A percentile compares a stretch with the other conserved stretches of the same genome.
Conservation (phyloP, 495 filamentous ascomycete species). For the Usnea hakonensis region DNA sequence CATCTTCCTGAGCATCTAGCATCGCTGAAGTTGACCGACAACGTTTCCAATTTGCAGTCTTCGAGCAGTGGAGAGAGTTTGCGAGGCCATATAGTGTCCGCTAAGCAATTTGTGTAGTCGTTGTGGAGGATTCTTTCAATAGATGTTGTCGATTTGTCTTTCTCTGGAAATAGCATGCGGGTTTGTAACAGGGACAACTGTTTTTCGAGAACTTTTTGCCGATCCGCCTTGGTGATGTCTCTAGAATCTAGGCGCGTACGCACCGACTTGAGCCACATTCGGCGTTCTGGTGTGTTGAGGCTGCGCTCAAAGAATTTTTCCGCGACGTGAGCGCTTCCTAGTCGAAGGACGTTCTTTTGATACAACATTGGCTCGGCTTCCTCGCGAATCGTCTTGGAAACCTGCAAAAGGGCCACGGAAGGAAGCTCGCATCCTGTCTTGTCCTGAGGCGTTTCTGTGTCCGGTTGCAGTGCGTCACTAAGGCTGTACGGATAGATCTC, state of each 20-base stretch:
- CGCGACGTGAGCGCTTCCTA: neutral
- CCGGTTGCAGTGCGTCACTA: neutral
- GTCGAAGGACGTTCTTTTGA: neutral
- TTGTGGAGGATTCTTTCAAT: neutral
- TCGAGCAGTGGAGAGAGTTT: neutral
- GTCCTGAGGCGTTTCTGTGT: neutral
- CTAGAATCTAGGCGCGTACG: neutral
- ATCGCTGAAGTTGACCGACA: too few species aligned
- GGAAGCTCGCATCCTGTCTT: neutral
- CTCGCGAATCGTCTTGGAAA: neutral
- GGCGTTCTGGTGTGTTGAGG: neutral
- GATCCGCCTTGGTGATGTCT: neutral
- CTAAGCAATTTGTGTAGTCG: neutral
- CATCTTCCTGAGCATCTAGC: too few species aligned
- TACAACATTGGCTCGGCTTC: constrained; percentile 2
- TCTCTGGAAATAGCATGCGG: neutral
- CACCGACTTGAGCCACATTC: neutral
- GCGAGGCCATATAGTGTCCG: neutral
- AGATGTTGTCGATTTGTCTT: neutral
- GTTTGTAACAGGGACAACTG: neutral
- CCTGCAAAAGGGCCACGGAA: neutral
- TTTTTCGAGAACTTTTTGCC: neutral
- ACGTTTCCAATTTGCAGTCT: too few species aligned
- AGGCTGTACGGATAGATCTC: constrained; percentile 8
- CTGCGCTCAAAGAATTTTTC: neutral